Evolutionary conservation across 2,329 filamentous ascomycete genomes (phyloP).

Genomic region (Penicillium expansum): DNA sequence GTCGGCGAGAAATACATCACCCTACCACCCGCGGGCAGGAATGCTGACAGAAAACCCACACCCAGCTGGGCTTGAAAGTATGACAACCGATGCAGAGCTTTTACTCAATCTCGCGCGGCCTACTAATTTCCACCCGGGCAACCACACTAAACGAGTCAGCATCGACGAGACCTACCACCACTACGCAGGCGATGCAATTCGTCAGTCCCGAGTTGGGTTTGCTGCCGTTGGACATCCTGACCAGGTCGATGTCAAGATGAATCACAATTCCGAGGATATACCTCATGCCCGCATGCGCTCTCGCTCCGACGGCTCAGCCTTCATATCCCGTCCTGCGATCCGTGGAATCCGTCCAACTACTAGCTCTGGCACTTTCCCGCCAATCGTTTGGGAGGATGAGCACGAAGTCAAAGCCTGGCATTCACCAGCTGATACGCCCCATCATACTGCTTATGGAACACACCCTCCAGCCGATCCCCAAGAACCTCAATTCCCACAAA

Average conservation of each 20-base stretch:
- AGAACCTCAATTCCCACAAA: slow-evolving; percentile 7
- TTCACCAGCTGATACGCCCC: slow-evolving; percentile 7
- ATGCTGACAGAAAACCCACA: slow-evolving; percentile 32
- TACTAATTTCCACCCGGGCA: slow-evolving; percentile 32
- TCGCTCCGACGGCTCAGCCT: slow-evolving; percentile 43
- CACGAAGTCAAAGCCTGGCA: slow-evolving; percentile 18
- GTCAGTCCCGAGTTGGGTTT: slow-evolving; percentile 24
- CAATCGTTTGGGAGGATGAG: slow-evolving; percentile 36
- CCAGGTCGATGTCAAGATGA: slow-evolving; percentile 18
- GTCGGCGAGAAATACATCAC: slow-evolving; percentile 55
- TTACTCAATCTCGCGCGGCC: slow-evolving; percentile 47
- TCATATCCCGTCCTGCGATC: slow-evolving; percentile 37
- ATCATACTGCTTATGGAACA: slow-evolving; percentile 13
- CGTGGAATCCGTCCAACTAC: slow-evolving; percentile 39
- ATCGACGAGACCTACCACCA: slow-evolving; percentile 32
- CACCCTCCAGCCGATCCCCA: slow-evolving; percentile 4
- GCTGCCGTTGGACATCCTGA: slow-evolving; percentile 13
- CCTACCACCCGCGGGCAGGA: slow-evolving; percentile 30
- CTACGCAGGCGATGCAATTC: slow-evolving; percentile 23
- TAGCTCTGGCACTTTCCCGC: slow-evolving; percentile 36
- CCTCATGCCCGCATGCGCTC: slow-evolving; percentile 41
- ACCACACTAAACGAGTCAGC: slow-evolving; percentile 30
- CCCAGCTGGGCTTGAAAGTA: slow-evolving; percentile 37
- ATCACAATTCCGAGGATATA: slow-evolving; percentile 18
- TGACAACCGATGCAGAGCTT: slow-evolving; percentile 50